A percentile compares a stretch with the other conserved stretches of the same genome.
Conservation (phyloP, 768 basidiomycete genomes). For the Pleurotus tuber-regium region DNA sequence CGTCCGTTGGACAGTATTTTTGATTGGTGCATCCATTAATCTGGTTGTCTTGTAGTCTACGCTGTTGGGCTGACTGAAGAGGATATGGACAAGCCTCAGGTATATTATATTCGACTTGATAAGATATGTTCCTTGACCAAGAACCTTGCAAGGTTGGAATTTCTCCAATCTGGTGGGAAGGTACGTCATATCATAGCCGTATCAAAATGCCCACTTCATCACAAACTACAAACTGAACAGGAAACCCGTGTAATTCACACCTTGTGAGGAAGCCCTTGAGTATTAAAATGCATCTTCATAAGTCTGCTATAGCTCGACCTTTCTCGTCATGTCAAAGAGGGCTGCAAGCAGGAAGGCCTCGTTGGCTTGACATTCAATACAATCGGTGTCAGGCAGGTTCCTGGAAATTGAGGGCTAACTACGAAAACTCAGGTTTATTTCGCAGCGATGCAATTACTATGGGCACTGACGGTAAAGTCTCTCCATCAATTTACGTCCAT, state of each 20-base stretch:
- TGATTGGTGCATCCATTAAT: not conserved
- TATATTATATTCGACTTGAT: no score
- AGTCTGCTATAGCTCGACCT: slow-evolving; percentile 59
- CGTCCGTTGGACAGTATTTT: slow-evolving; percentile 42
- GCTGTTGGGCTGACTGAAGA: slow-evolving; percentile 73
- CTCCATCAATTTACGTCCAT: not conserved
- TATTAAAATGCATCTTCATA: not conserved
- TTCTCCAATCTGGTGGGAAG: slow-evolving; percentile 91
- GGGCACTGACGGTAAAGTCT: slow-evolving; percentile 75
- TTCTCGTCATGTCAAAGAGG: slow-evolving; percentile 76
- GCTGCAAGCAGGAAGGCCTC: slow-evolving; percentile 76
- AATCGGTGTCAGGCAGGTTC: slow-evolving; percentile 70
- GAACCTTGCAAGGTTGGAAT: slow-evolving; percentile 92
- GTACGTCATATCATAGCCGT: slow-evolving; percentile 32
- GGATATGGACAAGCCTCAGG: slow-evolving; percentile 86
- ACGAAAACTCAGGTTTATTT: not conserved
- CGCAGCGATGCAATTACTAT: slow-evolving; percentile 83
- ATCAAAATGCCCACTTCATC: not conserved
- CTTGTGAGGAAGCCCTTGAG: slow-evolving; percentile 42
- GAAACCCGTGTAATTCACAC: slow-evolving; percentile 86
- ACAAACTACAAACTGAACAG: slow-evolving; percentile 28
- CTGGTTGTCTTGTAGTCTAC: slow-evolving; percentile 51
- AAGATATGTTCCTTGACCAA: no score
- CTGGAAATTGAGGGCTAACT: not conserved
- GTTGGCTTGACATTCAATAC: slow-evolving; percentile 85